Evolutionary conservation across 306 rosid species (phyloP).

Genomic region (Cyclanthera cordifolia): DNA sequence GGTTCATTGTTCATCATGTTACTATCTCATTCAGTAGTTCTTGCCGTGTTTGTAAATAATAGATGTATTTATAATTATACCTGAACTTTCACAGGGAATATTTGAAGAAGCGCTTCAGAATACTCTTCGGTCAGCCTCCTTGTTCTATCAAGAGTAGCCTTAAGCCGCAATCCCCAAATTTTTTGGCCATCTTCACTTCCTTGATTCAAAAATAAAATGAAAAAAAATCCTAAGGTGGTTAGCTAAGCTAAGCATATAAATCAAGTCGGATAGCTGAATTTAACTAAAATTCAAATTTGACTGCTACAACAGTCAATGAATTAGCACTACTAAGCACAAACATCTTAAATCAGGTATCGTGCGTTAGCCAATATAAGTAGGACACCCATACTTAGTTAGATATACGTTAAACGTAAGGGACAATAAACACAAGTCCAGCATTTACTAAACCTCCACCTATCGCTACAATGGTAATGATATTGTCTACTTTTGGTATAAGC

Average conservation of each 20-base stretch:
- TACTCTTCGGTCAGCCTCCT: constrained; percentile 93
- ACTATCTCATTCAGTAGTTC: not conserved
- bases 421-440: not conserved
- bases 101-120: constrained; percentile 81
- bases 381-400: not conserved
- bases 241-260: not conserved
- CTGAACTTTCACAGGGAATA: constrained; percentile 90
- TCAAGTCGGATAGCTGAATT: not conserved
- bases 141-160: constrained; percentile 91
- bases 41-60: not conserved
- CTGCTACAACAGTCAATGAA: not conserved
- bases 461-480: too few species aligned
- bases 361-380: not conserved
- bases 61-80: constrained; percentile 25
- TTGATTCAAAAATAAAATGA: constrained; percentile 16
- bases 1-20: not conserved
- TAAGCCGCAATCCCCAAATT: constrained; percentile 79
- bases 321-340: not conserved
- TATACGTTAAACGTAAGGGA: not conserved
- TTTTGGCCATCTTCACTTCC: constrained; percentile 90
- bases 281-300: not conserved
- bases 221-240: constrained; percentile 8
- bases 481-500: too few species aligned
- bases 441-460: not conserved
- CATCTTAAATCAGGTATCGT: not conserved